Evolutionary conservation across 2,329 filamentous ascomycete genomes (phyloP), one percentile per base, ranked within the genome.

Genomic region (Magnaporthiopsis rhizophila): DNA sequence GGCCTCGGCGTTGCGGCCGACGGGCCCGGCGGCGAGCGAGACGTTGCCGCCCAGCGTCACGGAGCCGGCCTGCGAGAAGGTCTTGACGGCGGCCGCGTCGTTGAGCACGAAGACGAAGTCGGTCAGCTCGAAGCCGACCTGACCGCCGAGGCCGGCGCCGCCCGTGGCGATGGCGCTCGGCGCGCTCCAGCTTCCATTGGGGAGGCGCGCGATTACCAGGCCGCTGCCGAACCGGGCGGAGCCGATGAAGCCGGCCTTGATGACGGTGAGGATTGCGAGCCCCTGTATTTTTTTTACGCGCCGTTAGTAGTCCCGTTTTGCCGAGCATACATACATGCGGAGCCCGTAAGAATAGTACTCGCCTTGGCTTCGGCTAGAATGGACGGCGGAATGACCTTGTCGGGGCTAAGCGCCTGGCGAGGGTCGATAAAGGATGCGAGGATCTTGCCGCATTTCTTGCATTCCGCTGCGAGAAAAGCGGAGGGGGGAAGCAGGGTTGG

Each of bases 51-150:
- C 95, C 8, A 99, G 83, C 5, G 95, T 98, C 67, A 99, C 81
- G 64, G 90, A 94, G 4, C 95, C 95, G 56, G 89, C 87, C 76
- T 98, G 94, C 7, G 93, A 92, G 77, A 99, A 98, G 11, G 94
- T 93, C 76, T 91, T 91, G 69, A 99, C 94, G 59, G 95, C 94
- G 65, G 82, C 86, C 58, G 87, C 81, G 73, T 99, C 94, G 78
- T 99, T 99, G 68, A 99, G 87, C 69, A 99, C 97, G 78, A 99
- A 98, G 74, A 99, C 95, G 74, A 99, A 99, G 75, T 95, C 91
- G 65, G 91, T 95, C 67, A 96, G 77, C 76, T 96, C 91, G 76
- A 94, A 91, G 50, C 91, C 91, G 72, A 96, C 91, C 78, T 95
- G 91, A 57, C 91, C 91, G 69, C 91, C 91, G 68, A 96, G 90